A percentile compares a stretch with the other conserved stretches of the same genome.
Conservation (phyloP, 1,284 basidiomycete genomes). For the Stereum hirsutum region DNA sequence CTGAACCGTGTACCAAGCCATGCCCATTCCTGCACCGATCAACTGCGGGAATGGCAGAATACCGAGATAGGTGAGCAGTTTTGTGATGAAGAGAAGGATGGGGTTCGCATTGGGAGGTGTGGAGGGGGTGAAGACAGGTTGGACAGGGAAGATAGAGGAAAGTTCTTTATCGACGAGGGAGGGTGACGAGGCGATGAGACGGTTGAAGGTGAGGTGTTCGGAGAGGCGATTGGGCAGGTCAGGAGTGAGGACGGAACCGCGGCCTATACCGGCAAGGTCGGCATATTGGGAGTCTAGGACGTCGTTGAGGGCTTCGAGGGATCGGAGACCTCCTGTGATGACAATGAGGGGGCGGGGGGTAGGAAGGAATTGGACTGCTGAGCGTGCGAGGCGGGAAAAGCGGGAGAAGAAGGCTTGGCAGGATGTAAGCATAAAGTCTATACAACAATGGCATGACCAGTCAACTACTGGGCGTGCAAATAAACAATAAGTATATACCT, state of each 20-base stretch:
- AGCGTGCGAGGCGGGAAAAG: slow-evolving; percentile 39
- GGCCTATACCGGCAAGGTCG: slow-evolving; percentile 73
- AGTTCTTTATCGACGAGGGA: background rate
- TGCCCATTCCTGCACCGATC: slow-evolving; percentile 42
- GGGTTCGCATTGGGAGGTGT: background rate
- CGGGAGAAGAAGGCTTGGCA: slow-evolving; percentile 56
- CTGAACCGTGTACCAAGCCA: slow-evolving; percentile 52
- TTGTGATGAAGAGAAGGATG: slow-evolving; percentile 1
- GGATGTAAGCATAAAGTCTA: slow-evolving; percentile 21
- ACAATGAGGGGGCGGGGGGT: slow-evolving; percentile 50
- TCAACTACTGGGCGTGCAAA: slow-evolving; percentile 2
- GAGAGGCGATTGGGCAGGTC: slow-evolving; percentile 28
- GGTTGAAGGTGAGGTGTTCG: background rate
- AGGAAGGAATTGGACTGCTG: slow-evolving; percentile 29
- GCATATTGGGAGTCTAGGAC: slow-evolving; percentile 48
- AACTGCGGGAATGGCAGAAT: slow-evolving; percentile 35
- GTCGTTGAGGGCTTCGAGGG: slow-evolving; percentile 45
- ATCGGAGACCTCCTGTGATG: slow-evolving; percentile 74
- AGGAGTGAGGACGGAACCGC: slow-evolving; percentile 58
- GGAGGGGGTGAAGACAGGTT: slow-evolving; percentile 4
- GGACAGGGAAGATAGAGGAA: slow-evolving; percentile 5
- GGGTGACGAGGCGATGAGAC: background rate
- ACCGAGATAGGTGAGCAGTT: slow-evolving; percentile 5
- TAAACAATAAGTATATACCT: slow-evolving; percentile 33
- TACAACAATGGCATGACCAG: background rate